A percentile compares a stretch with the other conserved stretches of the same genome.
phyloP scores from a whole-genome alignment of 148 eudicot species.

The Diospyros kaki region DNA sequence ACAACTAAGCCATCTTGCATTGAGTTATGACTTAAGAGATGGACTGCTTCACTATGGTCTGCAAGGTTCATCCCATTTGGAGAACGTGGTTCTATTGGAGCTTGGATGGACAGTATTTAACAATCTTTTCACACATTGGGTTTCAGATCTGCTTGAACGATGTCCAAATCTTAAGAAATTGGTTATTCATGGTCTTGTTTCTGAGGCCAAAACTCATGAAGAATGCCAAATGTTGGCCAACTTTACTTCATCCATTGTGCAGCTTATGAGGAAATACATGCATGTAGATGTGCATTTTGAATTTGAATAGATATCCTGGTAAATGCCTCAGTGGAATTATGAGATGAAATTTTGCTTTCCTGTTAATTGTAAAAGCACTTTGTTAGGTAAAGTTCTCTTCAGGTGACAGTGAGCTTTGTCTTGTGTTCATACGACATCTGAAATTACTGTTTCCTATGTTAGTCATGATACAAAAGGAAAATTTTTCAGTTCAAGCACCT shows the following conservation, averaged over 20 bases:
- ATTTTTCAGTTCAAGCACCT: background rate
- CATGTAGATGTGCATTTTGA: slow-evolving; percentile 61
- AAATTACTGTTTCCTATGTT: background rate
- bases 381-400: background rate
- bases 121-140: slow-evolving; percentile 52
- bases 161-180: slow-evolving; percentile 66
- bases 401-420: background rate
- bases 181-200: slow-evolving; percentile 61
- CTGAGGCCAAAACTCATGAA: slow-evolving; percentile 63
- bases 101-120: slow-evolving; percentile 66
- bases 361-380: background rate
- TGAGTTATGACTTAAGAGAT: slow-evolving; percentile 62
- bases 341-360: background rate
- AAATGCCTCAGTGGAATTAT: slow-evolving; percentile 3
- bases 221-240: slow-evolving; percentile 55
- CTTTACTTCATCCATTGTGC: slow-evolving; percentile 57
- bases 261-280: slow-evolving; percentile 55
- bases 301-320: slow-evolving; percentile 26
- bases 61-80: slow-evolving; percentile 49
- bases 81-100: slow-evolving; percentile 52
- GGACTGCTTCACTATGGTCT: slow-evolving; percentile 52
- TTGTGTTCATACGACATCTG: background rate
- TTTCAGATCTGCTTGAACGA: slow-evolving; percentile 47
- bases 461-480: background rate
- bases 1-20: slow-evolving; percentile 36